A percentile compares a stretch with the other conserved stretches of the same genome.
phyloP scores from a whole-genome alignment of 2,329 filamentous ascomycete species.

The Cladorrhinum sp. region DNA sequence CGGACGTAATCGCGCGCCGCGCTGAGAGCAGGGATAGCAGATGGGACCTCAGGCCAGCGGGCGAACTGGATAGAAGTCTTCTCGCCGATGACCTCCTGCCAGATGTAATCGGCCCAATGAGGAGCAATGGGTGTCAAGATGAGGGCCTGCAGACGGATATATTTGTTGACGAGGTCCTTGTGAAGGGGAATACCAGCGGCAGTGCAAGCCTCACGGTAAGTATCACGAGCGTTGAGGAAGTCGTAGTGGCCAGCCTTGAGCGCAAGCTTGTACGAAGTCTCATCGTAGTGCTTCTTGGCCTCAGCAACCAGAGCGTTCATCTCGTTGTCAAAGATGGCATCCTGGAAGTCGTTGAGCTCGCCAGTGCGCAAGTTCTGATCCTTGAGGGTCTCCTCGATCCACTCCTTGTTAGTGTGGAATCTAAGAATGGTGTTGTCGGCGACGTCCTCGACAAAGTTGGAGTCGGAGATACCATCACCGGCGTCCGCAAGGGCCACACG shows the following conservation, averaged over 20 bases:
- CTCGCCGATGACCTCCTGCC: constrained; percentile 85
- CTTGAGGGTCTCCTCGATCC: constrained; percentile 81
- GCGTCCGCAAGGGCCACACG: constrained; percentile 91
- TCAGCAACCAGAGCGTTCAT: constrained; percentile 80
- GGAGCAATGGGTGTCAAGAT: constrained; percentile 81
- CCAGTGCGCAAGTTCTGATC: constrained; percentile 73
- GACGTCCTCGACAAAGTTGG: constrained; percentile 94
- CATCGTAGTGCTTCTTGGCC: constrained; percentile 72
- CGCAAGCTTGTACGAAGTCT: constrained; percentile 81
- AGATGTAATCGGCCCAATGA: constrained; percentile 93
- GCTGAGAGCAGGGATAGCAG: constrained; percentile 63
- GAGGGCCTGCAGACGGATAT: constrained; percentile 64
- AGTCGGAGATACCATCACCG: constrained; percentile 89
- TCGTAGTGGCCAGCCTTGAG: constrained; percentile 86
- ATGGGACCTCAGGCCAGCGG: constrained; percentile 67
- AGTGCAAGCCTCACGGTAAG: constrained; percentile 71
- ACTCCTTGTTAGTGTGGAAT: constrained; percentile 75
- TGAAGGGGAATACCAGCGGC: constrained; percentile 84
- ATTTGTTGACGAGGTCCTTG: constrained; percentile 71
- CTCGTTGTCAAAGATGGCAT: constrained; percentile 89
- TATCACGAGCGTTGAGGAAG: constrained; percentile 81
- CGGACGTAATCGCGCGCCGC: constrained; percentile 71
- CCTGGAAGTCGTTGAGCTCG: constrained; percentile 72
- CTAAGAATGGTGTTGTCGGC: constrained; percentile 89
- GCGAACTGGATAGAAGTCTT: constrained; percentile 74